Percentiles rank a stretch among this genome's conserved stretches.
Conservation (phyloP, 805 yeast species). For the Ogataea dorogensis region DNA sequence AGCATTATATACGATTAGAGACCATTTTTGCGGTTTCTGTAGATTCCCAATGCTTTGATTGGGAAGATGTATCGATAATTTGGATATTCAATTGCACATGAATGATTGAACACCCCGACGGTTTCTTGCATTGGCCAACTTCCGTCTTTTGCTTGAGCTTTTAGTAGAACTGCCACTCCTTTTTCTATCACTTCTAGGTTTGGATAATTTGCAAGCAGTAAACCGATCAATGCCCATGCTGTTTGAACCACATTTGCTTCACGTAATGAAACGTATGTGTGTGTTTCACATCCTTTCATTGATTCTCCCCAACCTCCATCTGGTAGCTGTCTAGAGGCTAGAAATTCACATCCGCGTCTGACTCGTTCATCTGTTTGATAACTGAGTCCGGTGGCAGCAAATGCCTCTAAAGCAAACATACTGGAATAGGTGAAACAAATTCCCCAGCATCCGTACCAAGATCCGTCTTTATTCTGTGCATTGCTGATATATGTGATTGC, state of each 20-base stretch:
- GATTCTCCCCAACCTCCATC: constrained; percentile 99
- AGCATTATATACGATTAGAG: no score
- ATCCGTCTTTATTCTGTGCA: constrained; percentile 77
- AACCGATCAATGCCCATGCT: constrained; percentile 86
- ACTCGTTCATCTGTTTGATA: constrained; percentile 65
- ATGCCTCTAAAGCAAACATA: constrained; percentile 96
- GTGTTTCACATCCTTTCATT: constrained; percentile 85
- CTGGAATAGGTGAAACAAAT: constrained; percentile 93
- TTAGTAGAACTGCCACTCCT: constrained; percentile 64
- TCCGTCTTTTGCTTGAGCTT: constrained; percentile 69
- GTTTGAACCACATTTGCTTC: constrained; percentile 81
- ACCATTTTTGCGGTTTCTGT: no score
- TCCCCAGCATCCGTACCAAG: constrained; percentile 99
- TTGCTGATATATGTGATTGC: constrained; percentile 72
- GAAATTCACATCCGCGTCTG: constrained; percentile 78
- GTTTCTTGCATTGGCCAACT: constrained; percentile 82
- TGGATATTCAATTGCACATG: constrained; percentile 91
- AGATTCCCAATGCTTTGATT: constrained; percentile 89
- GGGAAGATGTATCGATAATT: constrained; percentile 87
- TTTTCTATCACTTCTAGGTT: constrained; percentile 54
- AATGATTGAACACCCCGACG: constrained; percentile 96
- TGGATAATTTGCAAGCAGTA: constrained; percentile 80
- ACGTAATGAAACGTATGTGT: constrained; percentile 60
- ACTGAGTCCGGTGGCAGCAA: constrained; percentile 61
- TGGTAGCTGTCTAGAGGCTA: constrained; percentile 65